Percentiles rank a stretch among this genome's conserved stretches.
These are phyloP conservation scores for Beauveria sp. DNA, from an alignment of 2,329 filamentous ascomycete species.

Conservation along the genomic window DNA sequence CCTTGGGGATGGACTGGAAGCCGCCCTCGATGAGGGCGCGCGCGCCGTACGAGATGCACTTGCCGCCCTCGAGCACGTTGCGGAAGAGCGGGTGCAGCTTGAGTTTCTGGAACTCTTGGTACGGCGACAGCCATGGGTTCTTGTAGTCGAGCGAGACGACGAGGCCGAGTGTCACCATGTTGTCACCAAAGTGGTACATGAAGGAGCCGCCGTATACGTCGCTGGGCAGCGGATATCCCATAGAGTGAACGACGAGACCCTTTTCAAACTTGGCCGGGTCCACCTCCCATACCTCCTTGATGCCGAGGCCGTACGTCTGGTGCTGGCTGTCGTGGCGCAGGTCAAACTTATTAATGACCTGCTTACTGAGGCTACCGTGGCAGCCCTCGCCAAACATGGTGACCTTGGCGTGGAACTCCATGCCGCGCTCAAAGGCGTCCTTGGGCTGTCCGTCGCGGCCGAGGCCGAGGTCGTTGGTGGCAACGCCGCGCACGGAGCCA, in stretches of 20 bases:
- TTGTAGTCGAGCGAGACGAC: constrained; percentile 92
- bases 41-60: constrained; percentile 94
- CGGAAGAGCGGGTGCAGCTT: constrained; percentile 94
- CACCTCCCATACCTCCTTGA: constrained; percentile 98
- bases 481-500: constrained; percentile 86
- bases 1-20: constrained; percentile 96
- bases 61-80: constrained; percentile 83
- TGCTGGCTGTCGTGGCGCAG: constrained; percentile 80
- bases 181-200: constrained; percentile 99
- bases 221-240: constrained; percentile 83
- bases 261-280: constrained; percentile 85
- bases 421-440: constrained; percentile 87
- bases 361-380: constrained; percentile 90
- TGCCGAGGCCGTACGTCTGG: constrained; percentile 88
- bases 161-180: constrained; percentile 84
- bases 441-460: constrained; percentile 76
- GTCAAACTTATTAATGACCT: constrained; percentile 91
- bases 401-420: constrained; percentile 93
- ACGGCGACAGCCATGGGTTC: constrained; percentile 94
- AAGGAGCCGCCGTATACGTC: constrained; percentile 97
- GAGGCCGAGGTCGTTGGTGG: constrained; percentile 90
- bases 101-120: constrained; percentile 95
- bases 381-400: constrained; percentile 93
- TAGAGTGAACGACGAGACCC: constrained; percentile 77
- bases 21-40: constrained; percentile 89